Percentiles rank a stretch among this genome's conserved stretches.
These are phyloP conservation scores for Pyrus pyrifolia DNA, from an alignment of 306 rosid genomes.

Conservation along the genomic window DNA sequence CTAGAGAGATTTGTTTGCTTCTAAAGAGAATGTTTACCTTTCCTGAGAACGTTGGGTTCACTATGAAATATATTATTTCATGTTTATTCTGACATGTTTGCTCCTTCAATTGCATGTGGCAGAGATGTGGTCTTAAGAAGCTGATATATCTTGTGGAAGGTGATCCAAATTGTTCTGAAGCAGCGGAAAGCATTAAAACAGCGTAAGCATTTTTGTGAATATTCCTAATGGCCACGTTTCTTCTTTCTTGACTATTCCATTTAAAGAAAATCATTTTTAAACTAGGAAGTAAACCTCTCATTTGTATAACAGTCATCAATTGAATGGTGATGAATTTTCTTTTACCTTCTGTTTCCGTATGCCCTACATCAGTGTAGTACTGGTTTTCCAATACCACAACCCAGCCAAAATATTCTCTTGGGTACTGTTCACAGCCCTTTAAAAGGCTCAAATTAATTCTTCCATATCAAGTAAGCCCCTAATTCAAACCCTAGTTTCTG, in stretches of 20 bases:
- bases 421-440: too few relatives aligned
- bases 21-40: not conserved
- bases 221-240: not conserved
- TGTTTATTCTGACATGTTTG: conserved; percentile 15
- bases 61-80: not conserved
- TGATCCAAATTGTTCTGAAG: conserved; percentile 89
- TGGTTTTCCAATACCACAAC: too few relatives aligned
- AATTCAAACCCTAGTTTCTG: too few relatives aligned
- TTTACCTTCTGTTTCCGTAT: not conserved
- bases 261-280: not conserved
- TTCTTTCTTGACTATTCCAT: not conserved
- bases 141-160: conserved; percentile 96
- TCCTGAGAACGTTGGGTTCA: not conserved
- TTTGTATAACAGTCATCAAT: not conserved
- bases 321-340: not conserved
- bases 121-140: conserved; percentile 92
- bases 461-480: too few relatives aligned
- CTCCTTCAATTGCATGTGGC: conserved; percentile 22
- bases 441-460: too few relatives aligned
- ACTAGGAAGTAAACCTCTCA: too few relatives aligned
- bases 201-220: conserved; percentile 45
- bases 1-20: not conserved
- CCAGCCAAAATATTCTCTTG: too few relatives aligned
- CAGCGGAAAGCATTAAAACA: conserved; percentile 91
- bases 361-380: too few relatives aligned